Percentiles rank a stretch among this genome's conserved stretches.
These are phyloP conservation scores for Fusarium sp. DNA, from an alignment of 2,329 filamentous ascomycete genomes.

Conservation along the genomic window DNA sequence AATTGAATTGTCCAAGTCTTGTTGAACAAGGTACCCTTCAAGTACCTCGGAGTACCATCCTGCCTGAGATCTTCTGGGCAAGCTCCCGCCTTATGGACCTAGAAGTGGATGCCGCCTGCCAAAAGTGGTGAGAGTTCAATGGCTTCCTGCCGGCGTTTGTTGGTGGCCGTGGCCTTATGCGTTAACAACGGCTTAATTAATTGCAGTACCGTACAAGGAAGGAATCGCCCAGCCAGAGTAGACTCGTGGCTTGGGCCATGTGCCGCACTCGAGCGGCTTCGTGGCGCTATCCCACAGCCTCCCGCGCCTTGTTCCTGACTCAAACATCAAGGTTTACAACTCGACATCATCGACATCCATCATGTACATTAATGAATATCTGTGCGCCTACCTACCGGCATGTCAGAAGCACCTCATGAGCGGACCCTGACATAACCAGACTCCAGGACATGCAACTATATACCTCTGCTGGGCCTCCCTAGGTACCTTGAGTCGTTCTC, in stretches of 20 bases:
- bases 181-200: constrained; percentile 34
- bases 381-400: neutral
- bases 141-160: constrained; percentile 20
- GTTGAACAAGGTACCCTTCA: neutral
- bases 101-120: constrained; percentile 25
- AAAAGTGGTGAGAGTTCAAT: constrained; percentile 27
- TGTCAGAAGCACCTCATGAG: neutral
- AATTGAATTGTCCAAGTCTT: neutral
- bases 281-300: constrained; percentile 10
- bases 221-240: constrained; percentile 17
- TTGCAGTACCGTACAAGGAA: constrained; percentile 8
- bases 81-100: constrained; percentile 8
- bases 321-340: constrained; percentile 33
- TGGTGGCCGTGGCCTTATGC: constrained; percentile 33
- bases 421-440: neutral
- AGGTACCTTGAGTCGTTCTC: constrained; percentile 4
- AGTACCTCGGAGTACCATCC: neutral
- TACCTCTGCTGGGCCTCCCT: constrained; percentile 13
- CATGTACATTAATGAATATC: neutral
- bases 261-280: constrained; percentile 25
- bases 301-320: constrained; percentile 35
- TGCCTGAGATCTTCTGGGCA: neutral
- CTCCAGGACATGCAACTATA: constrained; percentile 10
- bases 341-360: constrained; percentile 10
- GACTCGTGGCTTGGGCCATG: constrained; percentile 35